Conservation (phyloP, 192 early-diverging fungal genomes). For the Umbelopsis ramanniana region DNA sequence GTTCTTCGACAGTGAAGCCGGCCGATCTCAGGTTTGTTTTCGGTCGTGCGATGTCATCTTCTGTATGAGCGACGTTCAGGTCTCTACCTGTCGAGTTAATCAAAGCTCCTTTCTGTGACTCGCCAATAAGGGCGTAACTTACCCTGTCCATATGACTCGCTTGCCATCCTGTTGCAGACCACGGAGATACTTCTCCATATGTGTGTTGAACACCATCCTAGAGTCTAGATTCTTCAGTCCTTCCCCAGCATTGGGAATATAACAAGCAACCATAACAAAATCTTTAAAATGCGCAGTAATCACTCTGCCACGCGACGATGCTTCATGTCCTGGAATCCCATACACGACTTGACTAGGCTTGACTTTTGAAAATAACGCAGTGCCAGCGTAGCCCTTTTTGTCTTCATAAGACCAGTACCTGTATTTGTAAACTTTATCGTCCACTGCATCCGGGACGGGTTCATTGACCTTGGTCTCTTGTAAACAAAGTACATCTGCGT, state of each 20-base stretch:
- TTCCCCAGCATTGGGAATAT: conserved; percentile 83
- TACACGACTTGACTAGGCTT: conserved; percentile 66
- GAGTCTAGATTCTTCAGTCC: conserved; percentile 71
- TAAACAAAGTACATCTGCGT: conserved; percentile 81
- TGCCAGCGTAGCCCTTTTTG: conserved; percentile 84
- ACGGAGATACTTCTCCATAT: conserved; percentile 70
- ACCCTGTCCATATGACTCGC: conserved; percentile 80
- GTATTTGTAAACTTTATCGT: conserved; percentile 68
- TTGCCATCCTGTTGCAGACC: conserved; percentile 66
- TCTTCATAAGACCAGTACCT: conserved; percentile 70
- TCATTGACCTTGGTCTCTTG: conserved; percentile 88
- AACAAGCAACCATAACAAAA: conserved; percentile 70
- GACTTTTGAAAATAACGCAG: conserved; percentile 78
- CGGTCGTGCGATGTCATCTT: conserved; percentile 76
- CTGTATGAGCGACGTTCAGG: conserved; percentile 84
- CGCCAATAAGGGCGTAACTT: conserved; percentile 18
- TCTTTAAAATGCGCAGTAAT: conserved; percentile 71
- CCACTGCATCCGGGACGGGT: conserved; percentile 59
- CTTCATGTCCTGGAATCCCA: conserved; percentile 59
- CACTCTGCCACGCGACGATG: conserved; percentile 61
- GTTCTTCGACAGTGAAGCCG: conserved; percentile 85
- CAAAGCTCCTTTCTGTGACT: neutral
- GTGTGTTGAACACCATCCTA: conserved; percentile 64
- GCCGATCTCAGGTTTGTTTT: conserved; percentile 72
- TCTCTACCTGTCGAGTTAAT: conserved; percentile 45